Conservation (phyloP, 345 rosid genomes). For the Moricandia arvensis region DNA sequence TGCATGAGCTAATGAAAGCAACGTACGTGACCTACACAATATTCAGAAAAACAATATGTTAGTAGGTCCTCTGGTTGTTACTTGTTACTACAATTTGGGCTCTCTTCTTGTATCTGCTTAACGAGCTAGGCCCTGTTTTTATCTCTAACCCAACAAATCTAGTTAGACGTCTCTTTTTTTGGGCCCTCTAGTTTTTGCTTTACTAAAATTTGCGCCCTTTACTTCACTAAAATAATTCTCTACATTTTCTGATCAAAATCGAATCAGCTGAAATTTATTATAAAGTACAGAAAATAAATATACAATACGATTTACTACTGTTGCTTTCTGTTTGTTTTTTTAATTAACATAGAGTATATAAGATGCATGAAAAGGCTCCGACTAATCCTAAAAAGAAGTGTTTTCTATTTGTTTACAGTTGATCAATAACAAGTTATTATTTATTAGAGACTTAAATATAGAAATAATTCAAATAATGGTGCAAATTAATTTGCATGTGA, state of each 20-base stretch:
- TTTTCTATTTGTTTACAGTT: not conserved
- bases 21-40: not conserved
- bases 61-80: not conserved
- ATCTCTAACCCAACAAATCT: not conserved
- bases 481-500: not conserved
- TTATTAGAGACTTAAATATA: not conserved
- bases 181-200: not conserved
- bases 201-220: not conserved
- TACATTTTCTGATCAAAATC: not conserved
- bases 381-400: no score
- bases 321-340: not conserved
- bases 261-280: not conserved
- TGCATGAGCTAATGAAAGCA: not conserved
- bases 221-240: not conserved
- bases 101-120: conserved; percentile 2
- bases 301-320: not conserved
- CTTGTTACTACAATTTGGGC: conserved; percentile 16
- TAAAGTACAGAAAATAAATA: not conserved
- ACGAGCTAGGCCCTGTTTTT: not conserved
- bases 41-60: not conserved
- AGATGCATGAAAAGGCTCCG: no score
- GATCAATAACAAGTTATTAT: not conserved
- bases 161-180: not conserved
- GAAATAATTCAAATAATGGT: not conserved
- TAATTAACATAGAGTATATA: no score